phyloP scores from a whole-genome alignment of 129 eudicot genomes.

The Logfia minima region DNA sequence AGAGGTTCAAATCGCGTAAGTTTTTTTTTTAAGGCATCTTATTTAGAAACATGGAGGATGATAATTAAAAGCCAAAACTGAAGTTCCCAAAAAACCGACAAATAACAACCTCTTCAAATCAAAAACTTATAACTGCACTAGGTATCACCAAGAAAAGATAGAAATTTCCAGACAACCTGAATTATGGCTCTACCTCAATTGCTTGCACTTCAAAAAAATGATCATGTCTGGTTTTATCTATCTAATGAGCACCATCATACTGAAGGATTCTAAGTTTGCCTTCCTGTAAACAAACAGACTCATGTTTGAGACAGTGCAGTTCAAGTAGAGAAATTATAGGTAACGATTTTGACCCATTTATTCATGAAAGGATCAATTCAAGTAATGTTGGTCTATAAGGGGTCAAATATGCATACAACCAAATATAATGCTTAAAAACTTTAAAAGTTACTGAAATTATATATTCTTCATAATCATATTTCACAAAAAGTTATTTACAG shows the following conservation, averaged over 20 bases:
- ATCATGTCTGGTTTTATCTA: slow-evolving; percentile 28
- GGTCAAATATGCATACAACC: not conserved
- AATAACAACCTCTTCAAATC: not conserved
- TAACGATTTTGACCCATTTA: not conserved
- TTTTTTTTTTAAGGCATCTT: not conserved
- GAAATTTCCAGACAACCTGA: slow-evolving; percentile 33
- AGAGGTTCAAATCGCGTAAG: not conserved
- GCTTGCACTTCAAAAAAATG: slow-evolving; percentile 31
- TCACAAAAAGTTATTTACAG: not conserved
- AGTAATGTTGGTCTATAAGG: not conserved
- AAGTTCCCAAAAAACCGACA: not conserved
- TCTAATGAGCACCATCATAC: slow-evolving; percentile 50
- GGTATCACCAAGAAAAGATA: slow-evolving; percentile 8
- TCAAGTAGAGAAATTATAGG: not conserved
- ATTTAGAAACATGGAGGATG: not conserved
- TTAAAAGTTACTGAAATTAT: not conserved
- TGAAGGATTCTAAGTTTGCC: slow-evolving; percentile 96
- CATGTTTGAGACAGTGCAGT: not conserved
- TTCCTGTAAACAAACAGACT: slow-evolving; percentile 54
- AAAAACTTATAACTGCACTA: not conserved
- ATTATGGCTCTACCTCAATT: slow-evolving; percentile 36
- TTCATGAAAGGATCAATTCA: not conserved
- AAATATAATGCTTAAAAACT: not conserved
- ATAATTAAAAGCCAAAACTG: not conserved
- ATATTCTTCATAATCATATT: not conserved